These are phyloP conservation scores for Panicum miliaceum DNA, from an alignment of 176 grass and related monocot species.

Conservation along the genomic window DNA sequence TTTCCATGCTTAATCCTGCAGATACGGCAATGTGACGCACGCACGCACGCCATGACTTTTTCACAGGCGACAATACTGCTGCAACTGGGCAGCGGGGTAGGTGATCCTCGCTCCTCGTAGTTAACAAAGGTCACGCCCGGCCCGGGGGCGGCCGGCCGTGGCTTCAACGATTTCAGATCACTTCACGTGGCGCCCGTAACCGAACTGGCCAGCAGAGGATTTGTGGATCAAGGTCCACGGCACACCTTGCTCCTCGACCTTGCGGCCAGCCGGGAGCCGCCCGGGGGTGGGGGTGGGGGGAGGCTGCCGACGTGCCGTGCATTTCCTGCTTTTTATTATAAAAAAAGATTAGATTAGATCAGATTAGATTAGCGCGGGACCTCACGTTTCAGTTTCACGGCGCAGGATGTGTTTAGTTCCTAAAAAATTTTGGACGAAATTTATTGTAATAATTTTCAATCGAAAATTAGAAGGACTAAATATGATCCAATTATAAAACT, in stretches of 20 bases:
- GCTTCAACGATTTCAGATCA: background rate
- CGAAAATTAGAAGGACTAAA: no score
- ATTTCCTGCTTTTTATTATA: background rate
- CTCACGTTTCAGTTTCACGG: no score
- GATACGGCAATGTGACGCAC: background rate
- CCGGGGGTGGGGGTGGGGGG: background rate
- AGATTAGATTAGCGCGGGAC: background rate
- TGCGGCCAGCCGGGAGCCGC: background rate
- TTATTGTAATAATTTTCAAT: no score
- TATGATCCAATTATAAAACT: no score
- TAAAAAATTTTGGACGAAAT: no score
- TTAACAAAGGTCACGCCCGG: background rate
- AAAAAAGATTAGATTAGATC: no score
- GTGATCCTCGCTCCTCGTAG: background rate
- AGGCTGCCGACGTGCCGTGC: no score
- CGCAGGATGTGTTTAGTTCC: no score
- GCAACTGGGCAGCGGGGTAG: background rate
- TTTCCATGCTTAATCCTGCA: no score
- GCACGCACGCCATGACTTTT: background rate
- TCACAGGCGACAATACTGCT: background rate
- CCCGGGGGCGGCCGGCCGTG: background rate
- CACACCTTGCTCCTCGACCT: slow-evolving; percentile 10
- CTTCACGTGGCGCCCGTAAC: slow-evolving; percentile 30
- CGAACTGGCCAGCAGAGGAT: background rate
- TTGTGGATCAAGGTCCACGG: background rate